Conservation (phyloP, 2,329 filamentous ascomycete species). For the Gaeumannomyces sp. region DNA sequence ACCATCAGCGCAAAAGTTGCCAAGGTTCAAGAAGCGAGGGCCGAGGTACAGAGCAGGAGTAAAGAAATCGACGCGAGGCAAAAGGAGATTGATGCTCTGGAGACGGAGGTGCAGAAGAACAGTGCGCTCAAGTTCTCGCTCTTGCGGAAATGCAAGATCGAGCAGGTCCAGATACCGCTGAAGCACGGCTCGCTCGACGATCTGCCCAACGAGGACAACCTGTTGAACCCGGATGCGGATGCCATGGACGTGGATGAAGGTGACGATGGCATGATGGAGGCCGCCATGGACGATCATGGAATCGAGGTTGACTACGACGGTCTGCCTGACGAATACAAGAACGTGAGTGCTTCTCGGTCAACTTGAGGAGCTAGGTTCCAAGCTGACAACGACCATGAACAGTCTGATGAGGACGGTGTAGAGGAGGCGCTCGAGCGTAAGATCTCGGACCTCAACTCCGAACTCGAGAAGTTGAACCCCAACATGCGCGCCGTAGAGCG, state of each 20-base stretch:
- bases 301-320: slow-evolving; percentile 82
- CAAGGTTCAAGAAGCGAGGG: slow-evolving; percentile 69
- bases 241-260: slow-evolving; percentile 87
- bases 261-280: slow-evolving; percentile 52
- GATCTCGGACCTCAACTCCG: slow-evolving; percentile 65
- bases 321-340: slow-evolving; percentile 75
- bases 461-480: slow-evolving; percentile 90
- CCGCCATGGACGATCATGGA: slow-evolving; percentile 78
- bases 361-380: background rate
- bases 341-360: slow-evolving; percentile 44
- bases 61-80: slow-evolving; percentile 71
- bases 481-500: slow-evolving; percentile 96
- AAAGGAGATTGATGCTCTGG: slow-evolving; percentile 71
- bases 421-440: slow-evolving; percentile 74
- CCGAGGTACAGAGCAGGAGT: slow-evolving; percentile 75
- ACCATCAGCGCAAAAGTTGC: slow-evolving; percentile 64
- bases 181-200: slow-evolving; percentile 70
- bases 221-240: slow-evolving; percentile 72
- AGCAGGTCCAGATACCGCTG: slow-evolving; percentile 84
- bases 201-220: slow-evolving; percentile 78
- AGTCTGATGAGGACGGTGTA: slow-evolving; percentile 63
- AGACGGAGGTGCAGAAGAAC: slow-evolving; percentile 80
- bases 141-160: slow-evolving; percentile 83
- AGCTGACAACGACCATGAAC: slow-evolving; percentile 21
- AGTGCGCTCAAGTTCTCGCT: slow-evolving; percentile 77